phyloP scores from a whole-genome alignment of 1,284 basidiomycete genomes.

The Papiliotrema flavescens region DNA sequence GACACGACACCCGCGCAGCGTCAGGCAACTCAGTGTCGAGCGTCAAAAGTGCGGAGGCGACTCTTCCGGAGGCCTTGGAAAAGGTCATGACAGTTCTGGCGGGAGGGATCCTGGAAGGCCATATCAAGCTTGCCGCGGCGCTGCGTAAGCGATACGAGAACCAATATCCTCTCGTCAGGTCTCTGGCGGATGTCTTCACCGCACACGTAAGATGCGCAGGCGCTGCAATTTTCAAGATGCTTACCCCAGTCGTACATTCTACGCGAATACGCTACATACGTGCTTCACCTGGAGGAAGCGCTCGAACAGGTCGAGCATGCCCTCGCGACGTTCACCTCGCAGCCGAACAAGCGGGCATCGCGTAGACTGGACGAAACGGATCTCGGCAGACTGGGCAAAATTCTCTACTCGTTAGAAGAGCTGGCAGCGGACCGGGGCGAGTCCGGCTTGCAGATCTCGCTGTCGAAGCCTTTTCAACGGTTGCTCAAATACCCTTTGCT shows the following conservation, averaged over 20 bases:
- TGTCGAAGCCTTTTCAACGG: slow-evolving; percentile 95
- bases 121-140: slow-evolving; percentile 73
- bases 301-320: slow-evolving; percentile 80
- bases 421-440: slow-evolving; percentile 79
- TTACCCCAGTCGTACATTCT: slow-evolving; percentile 75
- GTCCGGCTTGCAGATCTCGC: slow-evolving; percentile 85
- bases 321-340: slow-evolving; percentile 44
- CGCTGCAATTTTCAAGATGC: neutral
- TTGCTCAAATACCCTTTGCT: slow-evolving; percentile 94
- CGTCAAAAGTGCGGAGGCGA: neutral
- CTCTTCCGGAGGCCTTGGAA: slow-evolving; percentile 75
- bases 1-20: slow-evolving; percentile 4
- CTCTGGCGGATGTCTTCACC: slow-evolving; percentile 87
- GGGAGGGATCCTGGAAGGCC: slow-evolving; percentile 77
- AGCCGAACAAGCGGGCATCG: slow-evolving; percentile 1
- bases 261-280: slow-evolving; percentile 84
- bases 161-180: slow-evolving; percentile 85
- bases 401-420: slow-evolving; percentile 63
- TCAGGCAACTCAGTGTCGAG: slow-evolving; percentile 11
- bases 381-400: slow-evolving; percentile 18
- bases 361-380: slow-evolving; percentile 67
- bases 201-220: slow-evolving; percentile 65
- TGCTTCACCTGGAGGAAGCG: slow-evolving; percentile 84
- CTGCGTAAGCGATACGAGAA: slow-evolving; percentile 84
- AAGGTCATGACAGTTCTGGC: slow-evolving; percentile 80